A percentile compares a stretch with the other conserved stretches of the same genome.
Evolutionary conservation across 345 rosid species (phyloP).

Genomic region (Syzygium aromaticum): DNA sequence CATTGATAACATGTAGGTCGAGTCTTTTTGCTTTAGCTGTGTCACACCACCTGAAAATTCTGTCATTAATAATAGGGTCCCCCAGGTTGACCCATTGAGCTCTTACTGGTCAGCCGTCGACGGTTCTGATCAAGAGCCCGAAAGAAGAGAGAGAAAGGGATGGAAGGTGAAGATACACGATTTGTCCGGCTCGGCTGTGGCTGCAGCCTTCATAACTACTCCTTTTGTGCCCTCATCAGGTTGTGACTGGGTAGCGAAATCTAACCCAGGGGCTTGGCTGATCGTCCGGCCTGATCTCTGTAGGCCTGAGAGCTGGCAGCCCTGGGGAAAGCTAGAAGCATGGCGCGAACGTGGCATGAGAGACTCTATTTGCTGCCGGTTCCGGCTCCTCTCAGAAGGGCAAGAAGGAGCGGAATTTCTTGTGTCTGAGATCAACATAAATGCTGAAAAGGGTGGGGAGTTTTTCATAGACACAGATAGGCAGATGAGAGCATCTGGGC

Average conservation of each 20-base stretch:
- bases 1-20: not conserved
- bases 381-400: constrained; percentile 70
- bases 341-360: constrained; percentile 96
- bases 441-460: constrained; percentile 88
- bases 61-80: constrained; percentile 35
- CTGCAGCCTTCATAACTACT: constrained; percentile 96
- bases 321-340: constrained; percentile 96
- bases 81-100: constrained; percentile 64
- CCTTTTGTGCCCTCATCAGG: constrained; percentile 95
- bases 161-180: constrained; percentile 99
- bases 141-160: constrained; percentile 88
- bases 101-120: constrained; percentile 52
- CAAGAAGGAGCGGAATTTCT: constrained; percentile 73
- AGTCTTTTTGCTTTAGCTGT: not conserved
- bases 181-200: constrained; percentile 94
- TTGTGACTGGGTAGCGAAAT: constrained; percentile 97
- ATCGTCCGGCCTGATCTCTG: constrained; percentile 77
- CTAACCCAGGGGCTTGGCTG: constrained; percentile 96
- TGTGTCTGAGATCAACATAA: constrained; percentile 75
- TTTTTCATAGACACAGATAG: constrained; percentile 78
- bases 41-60: not conserved
- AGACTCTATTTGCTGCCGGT: constrained; percentile 80
- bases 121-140: constrained; percentile 43
- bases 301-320: constrained; percentile 89
- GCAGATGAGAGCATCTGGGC: constrained; percentile 42